Evolutionary conservation across 75 land plant species (phyloP), one percentile per base, ranked within the genome.

Genomic region (Cupressus sempervirens): DNA sequence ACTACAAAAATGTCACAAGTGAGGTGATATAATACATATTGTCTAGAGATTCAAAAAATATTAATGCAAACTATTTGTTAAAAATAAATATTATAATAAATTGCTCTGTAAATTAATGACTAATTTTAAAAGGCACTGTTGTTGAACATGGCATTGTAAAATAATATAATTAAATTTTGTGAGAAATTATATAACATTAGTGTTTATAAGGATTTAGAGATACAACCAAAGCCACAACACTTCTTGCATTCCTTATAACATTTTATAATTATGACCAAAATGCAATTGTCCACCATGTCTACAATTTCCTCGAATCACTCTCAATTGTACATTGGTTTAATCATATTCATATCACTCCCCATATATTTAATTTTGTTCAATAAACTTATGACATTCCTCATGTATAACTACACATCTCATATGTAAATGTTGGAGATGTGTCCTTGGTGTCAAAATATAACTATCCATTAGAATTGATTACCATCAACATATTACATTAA

Each of bases 1-100:
- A 82, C 99, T 98, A 88, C 76, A n/a, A n/a, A 88, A 3, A 70
- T 32, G 35, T 30, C 32, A 70, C 74, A 70, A 70, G 74, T 70
- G 35, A 70, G 74, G 10, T 30, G 14, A 1, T 30, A 35, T 35
- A 32, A 70, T 70, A 32, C 12, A 70, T 11, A 32, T 12, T 10
- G 11, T 30, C 35, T 32, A 34, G 12, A 70, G 8, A 30, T 70
- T 70, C 0, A 15, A 12, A 13, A 32, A 32, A 30, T 2, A 32
- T 30, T 30, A 70, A 30, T 14, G 10, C 30, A 11, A 12, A 30
- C 3, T 32, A 70, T 10, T 70, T 30, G 11, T 11, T 70, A 70
- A 30, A 30, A 10, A 62, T 2, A 30, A 70, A 32, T 1, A 10
- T 70, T 14, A 70, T 35, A 70, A 70, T 12, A 70, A 70, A 29